These are phyloP conservation scores for Cornus florida DNA, from an alignment of 148 eudicot genomes.

Conservation along the genomic window DNA sequence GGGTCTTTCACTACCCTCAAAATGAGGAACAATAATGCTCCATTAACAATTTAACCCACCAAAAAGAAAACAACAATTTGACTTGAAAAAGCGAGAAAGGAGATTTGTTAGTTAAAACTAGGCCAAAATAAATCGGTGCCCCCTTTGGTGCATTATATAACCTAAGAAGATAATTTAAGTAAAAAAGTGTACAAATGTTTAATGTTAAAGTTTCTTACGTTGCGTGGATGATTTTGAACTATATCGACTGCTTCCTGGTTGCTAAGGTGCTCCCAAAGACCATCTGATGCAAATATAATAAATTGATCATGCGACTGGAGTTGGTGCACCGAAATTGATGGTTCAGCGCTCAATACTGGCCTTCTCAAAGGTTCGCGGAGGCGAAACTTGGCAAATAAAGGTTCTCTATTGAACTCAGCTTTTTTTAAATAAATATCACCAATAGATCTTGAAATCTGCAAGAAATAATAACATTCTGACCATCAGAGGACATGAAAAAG, in stretches of 20 bases:
- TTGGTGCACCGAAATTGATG: slow-evolving; percentile 55
- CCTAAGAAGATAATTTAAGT: background rate
- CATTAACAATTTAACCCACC: background rate
- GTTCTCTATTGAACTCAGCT: slow-evolving; percentile 75
- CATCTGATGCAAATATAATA: slow-evolving; percentile 83
- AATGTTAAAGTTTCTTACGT: slow-evolving; percentile 37
- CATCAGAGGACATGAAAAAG: slow-evolving; percentile 1
- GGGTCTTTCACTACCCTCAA: background rate
- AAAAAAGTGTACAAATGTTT: background rate
- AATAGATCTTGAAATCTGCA: slow-evolving; percentile 78
- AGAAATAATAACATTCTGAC: slow-evolving; percentile 7
- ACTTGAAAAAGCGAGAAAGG: background rate
- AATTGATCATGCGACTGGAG: slow-evolving; percentile 72
- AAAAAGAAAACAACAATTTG: background rate
- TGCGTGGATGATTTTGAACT: slow-evolving; percentile 63
- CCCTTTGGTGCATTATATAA: background rate
- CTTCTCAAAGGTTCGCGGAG: slow-evolving; percentile 74
- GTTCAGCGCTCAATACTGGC: slow-evolving; percentile 81
- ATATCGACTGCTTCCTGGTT: slow-evolving; percentile 82
- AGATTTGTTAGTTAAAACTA: background rate
- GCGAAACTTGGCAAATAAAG: slow-evolving; percentile 66
- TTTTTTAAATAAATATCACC: slow-evolving; percentile 79
- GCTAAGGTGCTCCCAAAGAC: slow-evolving; percentile 86
- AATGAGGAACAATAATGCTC: background rate
- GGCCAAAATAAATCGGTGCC: background rate